These are phyloP conservation scores for Cyamopsis tetragonoloba DNA, from an alignment of 306 rosid species.

Conservation along the genomic window DNA sequence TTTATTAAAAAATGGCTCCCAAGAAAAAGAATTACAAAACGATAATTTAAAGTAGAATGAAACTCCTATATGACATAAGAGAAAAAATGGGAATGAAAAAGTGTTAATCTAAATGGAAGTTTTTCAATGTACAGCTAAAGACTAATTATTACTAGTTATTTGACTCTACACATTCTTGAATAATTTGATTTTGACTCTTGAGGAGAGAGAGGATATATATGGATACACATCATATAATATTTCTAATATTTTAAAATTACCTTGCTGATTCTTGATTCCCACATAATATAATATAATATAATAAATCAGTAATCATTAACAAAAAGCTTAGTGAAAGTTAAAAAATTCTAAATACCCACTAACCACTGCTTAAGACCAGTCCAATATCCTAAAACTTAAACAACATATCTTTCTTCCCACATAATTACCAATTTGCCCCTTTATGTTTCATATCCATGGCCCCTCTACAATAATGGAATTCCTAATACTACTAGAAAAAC, in stretches of 20 bases:
- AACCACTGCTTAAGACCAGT: slow-evolving; percentile 19
- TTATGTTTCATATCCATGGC: slow-evolving; percentile 2
- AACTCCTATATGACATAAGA: too few relatives aligned
- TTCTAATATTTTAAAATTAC: slow-evolving; percentile 15
- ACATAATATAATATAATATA: neutral
- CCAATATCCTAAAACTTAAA: neutral
- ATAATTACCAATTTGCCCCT: slow-evolving; percentile 19
- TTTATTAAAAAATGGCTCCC: too few relatives aligned
- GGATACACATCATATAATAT: neutral
- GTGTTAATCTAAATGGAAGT: neutral
- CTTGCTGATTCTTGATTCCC: neutral
- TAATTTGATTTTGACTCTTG: slow-evolving; percentile 36
- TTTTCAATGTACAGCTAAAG: neutral
- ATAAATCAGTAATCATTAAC: slow-evolving; percentile 19
- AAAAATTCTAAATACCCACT: slow-evolving; percentile 27
- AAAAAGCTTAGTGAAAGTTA: slow-evolving; percentile 30
- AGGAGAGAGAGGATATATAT: neutral
- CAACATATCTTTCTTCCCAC: neutral
- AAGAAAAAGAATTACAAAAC: too few relatives aligned
- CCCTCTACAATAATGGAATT: neutral
- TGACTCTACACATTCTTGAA: slow-evolving; percentile 22
- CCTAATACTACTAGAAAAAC: too few relatives aligned
- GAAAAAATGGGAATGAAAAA: neutral
- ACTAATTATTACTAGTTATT: slow-evolving; percentile 9
- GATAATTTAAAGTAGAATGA: too few relatives aligned